A percentile compares a stretch with the other conserved stretches of the same genome.
These are phyloP conservation scores for Cardamine occulta DNA, from an alignment of 345 rosid genomes.

Conservation along the genomic window DNA sequence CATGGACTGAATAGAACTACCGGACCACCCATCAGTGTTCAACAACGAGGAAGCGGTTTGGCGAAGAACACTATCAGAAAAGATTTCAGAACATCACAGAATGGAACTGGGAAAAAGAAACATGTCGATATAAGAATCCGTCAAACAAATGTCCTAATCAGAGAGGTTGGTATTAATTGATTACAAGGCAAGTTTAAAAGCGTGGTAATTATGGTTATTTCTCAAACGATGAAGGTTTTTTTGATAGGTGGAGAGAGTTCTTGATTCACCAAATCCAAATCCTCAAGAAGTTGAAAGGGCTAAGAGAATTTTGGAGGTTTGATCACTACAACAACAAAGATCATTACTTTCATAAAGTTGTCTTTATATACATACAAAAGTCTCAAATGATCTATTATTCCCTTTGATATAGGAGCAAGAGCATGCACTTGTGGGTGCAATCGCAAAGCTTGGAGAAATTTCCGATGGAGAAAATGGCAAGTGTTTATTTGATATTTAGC, in stretches of 20 bases:
- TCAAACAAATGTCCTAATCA: conserved; percentile 68
- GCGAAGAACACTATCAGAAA: conserved; percentile 67
- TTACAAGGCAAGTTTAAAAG: neutral
- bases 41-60: conserved; percentile 64
- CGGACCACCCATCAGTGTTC: conserved; percentile 50
- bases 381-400: neutral
- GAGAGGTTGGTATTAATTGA: conserved; percentile 59
- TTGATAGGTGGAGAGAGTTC: conserved; percentile 79
- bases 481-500: conserved; percentile 28
- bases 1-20: conserved; percentile 53
- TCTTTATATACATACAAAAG: neutral
- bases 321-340: conserved; percentile 31
- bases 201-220: neutral
- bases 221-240: conserved; percentile 17
- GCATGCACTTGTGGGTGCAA: conserved; percentile 71
- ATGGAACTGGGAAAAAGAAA: conserved; percentile 79
- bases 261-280: conserved; percentile 66
- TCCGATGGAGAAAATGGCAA: conserved; percentile 78
- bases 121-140: conserved; percentile 66
- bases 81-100: conserved; percentile 67
- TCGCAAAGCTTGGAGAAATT: conserved; percentile 69
- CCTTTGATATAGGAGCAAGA: conserved; percentile 71
- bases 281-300: conserved; percentile 84
- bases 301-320: conserved; percentile 74
- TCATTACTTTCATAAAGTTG: conserved; percentile 7